Conservation (phyloP, 495 filamentous ascomycete genomes). For the Neurospora sp. region DNA sequence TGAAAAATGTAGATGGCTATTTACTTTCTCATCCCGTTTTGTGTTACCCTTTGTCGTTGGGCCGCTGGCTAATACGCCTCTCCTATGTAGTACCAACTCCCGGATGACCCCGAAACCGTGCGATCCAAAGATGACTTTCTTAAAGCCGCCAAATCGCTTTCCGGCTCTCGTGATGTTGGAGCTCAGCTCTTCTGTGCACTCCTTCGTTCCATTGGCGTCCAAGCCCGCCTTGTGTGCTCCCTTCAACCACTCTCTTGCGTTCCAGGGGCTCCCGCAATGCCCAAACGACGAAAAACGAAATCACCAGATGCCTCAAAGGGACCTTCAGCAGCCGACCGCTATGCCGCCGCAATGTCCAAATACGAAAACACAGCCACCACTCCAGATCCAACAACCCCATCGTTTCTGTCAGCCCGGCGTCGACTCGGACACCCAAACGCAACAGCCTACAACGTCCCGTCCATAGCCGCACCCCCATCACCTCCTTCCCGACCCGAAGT, state of each 20-base stretch:
- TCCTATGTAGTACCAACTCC: constrained; percentile 35
- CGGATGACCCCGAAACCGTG: constrained; percentile 41
- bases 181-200: constrained; percentile 85
- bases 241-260: constrained; percentile 73
- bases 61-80: constrained; percentile 14
- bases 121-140: constrained; percentile 62
- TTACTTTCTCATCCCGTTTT: neutral
- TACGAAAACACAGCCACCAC: constrained; percentile 15
- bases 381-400: constrained; percentile 6
- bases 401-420: constrained; percentile 16
- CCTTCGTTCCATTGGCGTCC: constrained; percentile 65
- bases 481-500: constrained; percentile 12
- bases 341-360: constrained; percentile 24
- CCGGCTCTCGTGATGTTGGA: constrained; percentile 81
- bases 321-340: constrained; percentile 10
- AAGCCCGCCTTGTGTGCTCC: constrained; percentile 86
- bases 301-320: constrained; percentile 14
- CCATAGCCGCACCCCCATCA: constrained; percentile 9
- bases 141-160: constrained; percentile 49
- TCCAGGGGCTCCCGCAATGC: constrained; percentile 37
- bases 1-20: constrained; percentile 41
- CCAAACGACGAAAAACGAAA: constrained; percentile 33
- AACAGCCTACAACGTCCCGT: constrained; percentile 27
- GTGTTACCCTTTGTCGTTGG: neutral
- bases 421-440: constrained; percentile 36